Evolutionary conservation across 495 filamentous ascomycete species (phyloP).

Genomic region (Trypethelium eluteriae): DNA sequence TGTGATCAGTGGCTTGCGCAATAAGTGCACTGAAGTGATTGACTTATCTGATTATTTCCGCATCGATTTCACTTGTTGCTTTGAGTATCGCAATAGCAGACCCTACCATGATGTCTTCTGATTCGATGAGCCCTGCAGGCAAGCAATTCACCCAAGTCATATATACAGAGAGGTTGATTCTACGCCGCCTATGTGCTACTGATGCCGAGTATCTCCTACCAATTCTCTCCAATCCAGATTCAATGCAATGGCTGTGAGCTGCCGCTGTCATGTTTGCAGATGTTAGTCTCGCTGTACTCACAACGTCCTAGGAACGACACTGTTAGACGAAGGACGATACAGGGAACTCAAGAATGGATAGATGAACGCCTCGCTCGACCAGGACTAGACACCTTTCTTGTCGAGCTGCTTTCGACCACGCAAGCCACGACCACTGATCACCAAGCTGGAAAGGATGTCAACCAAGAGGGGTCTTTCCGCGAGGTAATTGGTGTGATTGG

Average conservation of each 20-base stretch:
- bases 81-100: not conserved
- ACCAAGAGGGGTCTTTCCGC: constrained; percentile 4
- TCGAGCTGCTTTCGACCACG: constrained; percentile 6
- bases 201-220: constrained; percentile 15
- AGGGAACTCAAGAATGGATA: not conserved
- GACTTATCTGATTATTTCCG: not conserved
- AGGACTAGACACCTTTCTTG: not conserved
- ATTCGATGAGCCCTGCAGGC: not conserved
- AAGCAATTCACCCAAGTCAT: not conserved
- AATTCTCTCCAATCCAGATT: constrained; percentile 10
- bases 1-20: not conserved
- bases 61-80: not conserved
- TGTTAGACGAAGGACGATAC: not conserved
- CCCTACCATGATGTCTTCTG: not conserved
- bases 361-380: constrained; percentile 4
- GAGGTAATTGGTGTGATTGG: constrained; percentile 22
- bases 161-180: constrained; percentile 16
- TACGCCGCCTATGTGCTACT: constrained; percentile 13
- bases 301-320: not conserved
- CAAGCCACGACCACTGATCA: not conserved
- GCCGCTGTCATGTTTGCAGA: not conserved
- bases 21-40: not conserved
- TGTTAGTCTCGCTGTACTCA: not conserved
- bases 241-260: constrained; percentile 18
- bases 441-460: not conserved